Evolutionary conservation across 176 grass and related monocot species (phyloP).

Genomic region (Calamus simplicifolius): DNA sequence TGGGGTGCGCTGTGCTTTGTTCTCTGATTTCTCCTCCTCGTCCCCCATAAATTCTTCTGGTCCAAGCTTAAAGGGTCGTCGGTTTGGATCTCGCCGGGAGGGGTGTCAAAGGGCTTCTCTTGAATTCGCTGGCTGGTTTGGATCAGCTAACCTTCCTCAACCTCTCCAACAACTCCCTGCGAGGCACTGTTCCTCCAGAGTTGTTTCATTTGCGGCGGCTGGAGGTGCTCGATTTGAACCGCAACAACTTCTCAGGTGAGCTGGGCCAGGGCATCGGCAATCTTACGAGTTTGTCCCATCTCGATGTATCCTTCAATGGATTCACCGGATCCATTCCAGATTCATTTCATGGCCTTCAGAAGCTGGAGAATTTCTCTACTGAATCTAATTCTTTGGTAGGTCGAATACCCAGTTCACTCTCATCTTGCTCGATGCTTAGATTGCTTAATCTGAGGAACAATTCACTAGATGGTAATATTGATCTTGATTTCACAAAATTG

Average conservation of each 20-base stretch:
- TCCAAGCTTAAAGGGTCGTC: neutral
- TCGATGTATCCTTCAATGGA: neutral
- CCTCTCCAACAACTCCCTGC: neutral
- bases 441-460: slow-evolving; percentile 1
- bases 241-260: neutral
- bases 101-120: neutral
- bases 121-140: neutral
- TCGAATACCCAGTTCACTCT: neutral
- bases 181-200: neutral
- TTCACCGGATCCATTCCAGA: neutral
- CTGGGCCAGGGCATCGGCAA: neutral
- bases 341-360: slow-evolving; percentile 1
- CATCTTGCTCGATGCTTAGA: neutral
- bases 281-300: neutral
- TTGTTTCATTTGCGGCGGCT: neutral
- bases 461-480: neutral
- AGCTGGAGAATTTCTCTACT: neutral
- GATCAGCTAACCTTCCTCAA: neutral
- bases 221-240: neutral
- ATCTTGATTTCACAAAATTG: neutral
- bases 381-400: neutral
- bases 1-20: neutral
- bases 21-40: neutral
- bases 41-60: neutral
- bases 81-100: neutral